A percentile compares a stretch with the other conserved stretches of the same genome.
These are phyloP conservation scores for Talaromyces sp. DNA, from an alignment of 2,329 filamentous ascomycete species.

Conservation along the genomic window DNA sequence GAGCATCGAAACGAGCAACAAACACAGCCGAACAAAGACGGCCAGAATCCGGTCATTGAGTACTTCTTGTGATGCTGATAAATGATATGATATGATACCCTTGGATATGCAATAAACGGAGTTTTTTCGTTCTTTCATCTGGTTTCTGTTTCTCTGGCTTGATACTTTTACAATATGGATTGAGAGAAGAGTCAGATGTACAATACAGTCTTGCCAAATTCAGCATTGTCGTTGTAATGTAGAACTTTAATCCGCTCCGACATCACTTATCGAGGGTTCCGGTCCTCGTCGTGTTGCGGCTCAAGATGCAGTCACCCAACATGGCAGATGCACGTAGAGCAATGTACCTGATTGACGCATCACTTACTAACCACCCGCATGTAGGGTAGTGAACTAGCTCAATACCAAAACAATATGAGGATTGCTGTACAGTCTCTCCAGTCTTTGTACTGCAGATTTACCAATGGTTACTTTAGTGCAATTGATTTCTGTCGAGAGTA, in stretches of 20 bases:
- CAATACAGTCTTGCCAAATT: neutral
- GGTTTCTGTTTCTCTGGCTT: neutral
- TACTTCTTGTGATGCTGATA: slow-evolving; percentile 61
- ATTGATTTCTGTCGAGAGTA: neutral
- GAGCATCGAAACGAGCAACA: slow-evolving; percentile 76
- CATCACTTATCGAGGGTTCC: neutral
- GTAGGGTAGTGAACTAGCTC: neutral
- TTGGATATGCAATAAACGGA: slow-evolving; percentile 16
- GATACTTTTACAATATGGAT: neutral
- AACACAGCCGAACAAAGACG: slow-evolving; percentile 62
- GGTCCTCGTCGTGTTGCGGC: neutral
- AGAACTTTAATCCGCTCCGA: neutral
- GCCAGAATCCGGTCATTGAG: slow-evolving; percentile 67
- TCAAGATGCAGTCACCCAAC: neutral
- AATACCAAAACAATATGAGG: neutral
- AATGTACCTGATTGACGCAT: neutral
- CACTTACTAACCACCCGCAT: neutral
- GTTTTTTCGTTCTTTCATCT: slow-evolving; percentile 3
- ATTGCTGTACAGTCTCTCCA: neutral
- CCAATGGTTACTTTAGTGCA: neutral
- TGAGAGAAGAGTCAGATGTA: slow-evolving; percentile 3
- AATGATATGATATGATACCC: slow-evolving; percentile 20
- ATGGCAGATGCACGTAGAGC: neutral
- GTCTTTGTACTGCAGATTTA: neutral
- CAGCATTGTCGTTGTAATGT: neutral